These are phyloP conservation scores for Prunus dulcis DNA, from an alignment of 306 rosid genomes.

Conservation along the genomic window DNA sequence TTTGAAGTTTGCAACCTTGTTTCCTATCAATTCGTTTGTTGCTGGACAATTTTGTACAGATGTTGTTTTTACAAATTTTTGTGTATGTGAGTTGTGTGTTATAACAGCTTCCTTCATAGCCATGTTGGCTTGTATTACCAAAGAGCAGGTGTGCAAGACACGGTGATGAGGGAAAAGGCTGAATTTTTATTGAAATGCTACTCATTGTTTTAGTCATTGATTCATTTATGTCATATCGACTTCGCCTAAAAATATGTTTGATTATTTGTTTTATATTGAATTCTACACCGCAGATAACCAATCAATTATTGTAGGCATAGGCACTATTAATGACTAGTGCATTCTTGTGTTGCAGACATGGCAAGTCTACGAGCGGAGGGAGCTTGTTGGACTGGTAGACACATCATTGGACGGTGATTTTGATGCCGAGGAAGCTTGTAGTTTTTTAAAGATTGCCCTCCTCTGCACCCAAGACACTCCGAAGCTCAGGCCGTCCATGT, in stretches of 20 bases:
- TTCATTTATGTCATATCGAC: background rate
- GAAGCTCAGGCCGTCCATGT: constrained; percentile 83
- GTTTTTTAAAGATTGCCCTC: constrained; percentile 72
- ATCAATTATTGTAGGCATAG: constrained; percentile 6
- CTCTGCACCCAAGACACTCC: constrained; percentile 92
- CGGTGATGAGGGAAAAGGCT: background rate
- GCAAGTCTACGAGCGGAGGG: constrained; percentile 60
- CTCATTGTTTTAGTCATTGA: background rate
- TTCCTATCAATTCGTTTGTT: background rate
- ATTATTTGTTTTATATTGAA: constrained; percentile 4
- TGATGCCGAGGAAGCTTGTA: constrained; percentile 79
- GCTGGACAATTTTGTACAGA: background rate
- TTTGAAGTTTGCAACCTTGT: background rate
- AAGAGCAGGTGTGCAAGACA: background rate
- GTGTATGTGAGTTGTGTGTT: background rate
- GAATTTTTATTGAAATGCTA: background rate
- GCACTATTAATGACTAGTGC: constrained; percentile 13
- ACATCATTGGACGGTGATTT: constrained; percentile 58
- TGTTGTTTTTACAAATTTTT: background rate
- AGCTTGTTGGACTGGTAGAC: constrained; percentile 61
- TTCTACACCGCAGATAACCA: background rate
- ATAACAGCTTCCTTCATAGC: background rate
- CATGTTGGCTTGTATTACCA: background rate
- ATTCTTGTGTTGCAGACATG: constrained; percentile 56
- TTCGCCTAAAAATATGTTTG: background rate